Evolutionary conservation across 768 basidiomycete species (phyloP).

Genomic region (Tylopilus sp.): DNA sequence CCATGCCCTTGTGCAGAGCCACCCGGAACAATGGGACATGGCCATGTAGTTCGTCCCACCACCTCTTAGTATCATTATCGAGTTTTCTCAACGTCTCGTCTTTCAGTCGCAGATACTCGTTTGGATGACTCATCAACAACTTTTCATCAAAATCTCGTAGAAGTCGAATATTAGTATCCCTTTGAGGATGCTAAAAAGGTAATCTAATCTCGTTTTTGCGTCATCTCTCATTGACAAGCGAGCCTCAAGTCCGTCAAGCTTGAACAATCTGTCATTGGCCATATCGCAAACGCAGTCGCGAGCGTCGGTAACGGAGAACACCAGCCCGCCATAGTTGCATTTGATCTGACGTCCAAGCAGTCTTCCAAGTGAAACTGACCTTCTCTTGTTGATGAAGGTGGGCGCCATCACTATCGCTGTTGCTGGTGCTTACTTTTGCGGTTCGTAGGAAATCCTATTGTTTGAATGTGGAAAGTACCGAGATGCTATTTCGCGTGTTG

Average conservation of each 20-base stretch:
- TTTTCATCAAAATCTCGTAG: no score
- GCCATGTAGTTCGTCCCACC: no score
- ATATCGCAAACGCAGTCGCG: constrained; percentile 8
- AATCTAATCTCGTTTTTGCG: no score
- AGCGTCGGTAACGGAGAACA: background rate
- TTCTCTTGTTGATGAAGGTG: constrained; percentile 8
- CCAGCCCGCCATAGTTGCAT: background rate
- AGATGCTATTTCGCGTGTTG: background rate
- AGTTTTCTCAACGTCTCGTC: no score
- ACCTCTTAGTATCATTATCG: no score
- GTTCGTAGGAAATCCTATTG: background rate
- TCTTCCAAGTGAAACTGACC: background rate
- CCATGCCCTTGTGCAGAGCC: background rate
- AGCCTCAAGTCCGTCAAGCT: constrained; percentile 1
- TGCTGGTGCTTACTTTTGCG: background rate
- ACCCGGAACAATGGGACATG: background rate
- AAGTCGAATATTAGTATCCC: no score
- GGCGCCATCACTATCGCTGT: no score
- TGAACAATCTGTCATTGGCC: constrained; percentile 5
- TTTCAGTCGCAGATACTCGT: no score
- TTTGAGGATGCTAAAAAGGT: constrained; percentile 12
- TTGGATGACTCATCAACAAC: no score
- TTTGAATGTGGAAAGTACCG: constrained; percentile 10
- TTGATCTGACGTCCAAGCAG: constrained; percentile 3
- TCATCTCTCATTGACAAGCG: background rate